Base-by-base conservation (phyloP, 768 basidiomycete species). In the Tulasnella sp. region DNA sequence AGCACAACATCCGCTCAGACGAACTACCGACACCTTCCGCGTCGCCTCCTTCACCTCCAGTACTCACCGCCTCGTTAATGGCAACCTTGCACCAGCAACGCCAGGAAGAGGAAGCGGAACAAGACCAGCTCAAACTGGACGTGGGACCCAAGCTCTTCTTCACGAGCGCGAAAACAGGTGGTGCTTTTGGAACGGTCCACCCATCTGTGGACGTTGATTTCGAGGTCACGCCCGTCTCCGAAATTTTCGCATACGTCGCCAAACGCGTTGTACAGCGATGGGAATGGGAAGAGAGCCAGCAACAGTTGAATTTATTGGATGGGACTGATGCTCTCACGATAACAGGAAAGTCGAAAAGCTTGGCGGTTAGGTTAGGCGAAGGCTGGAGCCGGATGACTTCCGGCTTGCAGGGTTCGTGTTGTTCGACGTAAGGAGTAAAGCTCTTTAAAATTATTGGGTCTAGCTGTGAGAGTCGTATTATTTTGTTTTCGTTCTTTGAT, bases 211-310 rank as follows among this genome's bases (percentile, higher is more conserved):
- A 34, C n/a, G 72, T 37, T 18, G 72, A 40, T 22, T 46, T 80
- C 20, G 34, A 79, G 72, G 48, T 40, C 9, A 80, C 79, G 1
- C 79, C 79, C 48, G 93, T 95, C 0, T 75, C 84, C 0, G 92
- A 91, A 0, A 91, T 94, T n/a, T 96, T 95, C 83, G 92, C 90
- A 84, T 94, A 94, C 83, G 88, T 96, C 60, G 93, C 91, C 5
- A 83, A 86, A 75, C 87, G 93, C 40, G 92, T 95, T 12, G 88
- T 91, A 48, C 83, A 84, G 81, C 86, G 89, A 81, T 92, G 91
- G 91, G 94, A 92, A 83, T 90, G 90, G 83, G 92, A 94, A 79
- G 93, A 93, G 78, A 78, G 72, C n/a, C 73, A 78, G 42, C 31
- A 69, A 37, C 31, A 34, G 24, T 31, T 31, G 28, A 31, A 69